Evolutionary conservation across 768 basidiomycete genomes (phyloP), one percentile per base, ranked within the genome.

Genomic region (Termitomyces sp.): DNA sequence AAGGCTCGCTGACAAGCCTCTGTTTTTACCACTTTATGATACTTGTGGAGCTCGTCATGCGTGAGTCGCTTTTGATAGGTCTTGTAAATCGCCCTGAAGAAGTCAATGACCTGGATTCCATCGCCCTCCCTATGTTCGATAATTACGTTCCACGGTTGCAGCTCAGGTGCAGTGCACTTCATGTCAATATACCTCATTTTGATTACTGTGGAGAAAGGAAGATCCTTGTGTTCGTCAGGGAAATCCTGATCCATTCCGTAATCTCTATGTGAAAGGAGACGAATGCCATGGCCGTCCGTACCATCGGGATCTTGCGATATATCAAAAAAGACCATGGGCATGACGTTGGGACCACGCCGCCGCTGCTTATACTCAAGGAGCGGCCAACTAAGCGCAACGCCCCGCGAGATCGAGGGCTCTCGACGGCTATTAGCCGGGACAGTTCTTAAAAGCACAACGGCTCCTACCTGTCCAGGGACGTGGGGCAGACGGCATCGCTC

Each of bases 71-170:
- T 67, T 47, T 76, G 67, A 59, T 79, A 82, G 5, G 75, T 69
- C 43, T 79, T 74, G 63, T 82, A 78, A 27, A 88, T 84, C 10
- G 77, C 80, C 54, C 77, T 67, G 64, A 86, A 84, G 34, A 88
- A 76, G 52, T 88, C 85, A 24, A 79, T 74, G 62, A 58, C 83
- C 80, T 14, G 78, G 70, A 55, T 87, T 72, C 13, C 79, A 29
- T 53, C 50, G 16, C 36, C 79, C 42, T 67, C 67, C 22, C 69
- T 50, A 37, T 77, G 73, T 48, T 74, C 72, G 56, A 83, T 75
- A 53, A 75, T 61, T 39, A 84, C 69, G 5, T 72, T 70, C 68
- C 76, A 78, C 39, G 59, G 55, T 36, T 74, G 64, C 62, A 74
- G 73, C 46, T 74, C 68, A 61, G 72, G 73, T 37, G 65, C 66